Evolutionary conservation across 179 eudicot species (phyloP), one percentile per base, ranked within the genome.

Genomic region (Beta corolliflora): DNA sequence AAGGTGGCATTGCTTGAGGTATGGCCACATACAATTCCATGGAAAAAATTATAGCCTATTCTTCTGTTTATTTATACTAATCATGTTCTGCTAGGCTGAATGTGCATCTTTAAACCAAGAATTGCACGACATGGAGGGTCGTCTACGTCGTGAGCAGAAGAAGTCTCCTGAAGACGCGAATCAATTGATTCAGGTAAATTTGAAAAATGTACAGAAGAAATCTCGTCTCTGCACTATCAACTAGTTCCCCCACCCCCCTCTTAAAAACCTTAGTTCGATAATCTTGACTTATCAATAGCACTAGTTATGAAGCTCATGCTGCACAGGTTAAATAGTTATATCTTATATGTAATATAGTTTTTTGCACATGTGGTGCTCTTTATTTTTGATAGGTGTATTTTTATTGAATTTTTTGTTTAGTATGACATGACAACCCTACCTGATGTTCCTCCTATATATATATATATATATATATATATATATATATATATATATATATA

Each of bases 1-100:
- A 97, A 95, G 88, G 92, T 93, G 85, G 97, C 97, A 63, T 86
- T 97, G 77, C 93, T 97, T 84, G 99, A 97, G 98, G 99, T 97
- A 91, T 77, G 73, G 63, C 29, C 76, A 69, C 29, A 56, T 70
- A 14, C 6, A 53, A 46, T 74, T 9, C 15, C 46, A 11, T 65
- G 18, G 36, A 53, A 61, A 55, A 44, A 65, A 3, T 56, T 77
- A 59, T 72, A 53, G 45, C 55, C 18, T 68, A 78, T 25, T 80
- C 29, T 55, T 9, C 16, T 60, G 14, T 60, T 60, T 66, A 5
- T 63, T 73, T 31, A 36, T 59, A 23, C 75, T 55, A 50, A 76
- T 36, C 73, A 71, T 82, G 44, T 81, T 53, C 78, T 69, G 76
- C 77, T 86, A 97, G 99, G 97, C 88, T 85, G 99, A 97, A 89